A percentile compares a stretch with the other conserved stretches of the same genome.
phyloP scores from a whole-genome alignment of 2,329 filamentous ascomycete genomes.

The Scolecobasidium constrictum region DNA sequence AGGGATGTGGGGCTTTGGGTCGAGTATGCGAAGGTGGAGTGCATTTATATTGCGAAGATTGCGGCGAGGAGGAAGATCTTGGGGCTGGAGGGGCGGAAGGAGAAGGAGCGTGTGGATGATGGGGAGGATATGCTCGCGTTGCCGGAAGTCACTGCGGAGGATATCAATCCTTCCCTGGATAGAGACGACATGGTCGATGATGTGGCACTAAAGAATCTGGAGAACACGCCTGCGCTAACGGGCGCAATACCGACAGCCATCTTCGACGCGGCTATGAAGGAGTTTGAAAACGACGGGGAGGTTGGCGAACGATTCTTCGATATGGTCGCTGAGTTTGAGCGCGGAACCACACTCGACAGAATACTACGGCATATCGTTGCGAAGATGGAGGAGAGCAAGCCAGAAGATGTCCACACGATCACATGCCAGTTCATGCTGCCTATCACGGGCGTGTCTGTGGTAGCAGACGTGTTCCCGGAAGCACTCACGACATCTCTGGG shows the following conservation, averaged over 20 bases:
- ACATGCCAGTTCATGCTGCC: slow-evolving; percentile 63
- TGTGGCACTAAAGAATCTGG: slow-evolving; percentile 51
- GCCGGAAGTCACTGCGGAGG: slow-evolving; percentile 50
- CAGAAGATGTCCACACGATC: slow-evolving; percentile 51
- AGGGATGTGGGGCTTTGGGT: slow-evolving; percentile 66
- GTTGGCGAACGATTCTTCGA: slow-evolving; percentile 71
- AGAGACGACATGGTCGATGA: slow-evolving; percentile 40
- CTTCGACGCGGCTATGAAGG: slow-evolving; percentile 74
- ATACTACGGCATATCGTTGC: slow-evolving; percentile 66
- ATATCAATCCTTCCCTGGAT: slow-evolving; percentile 44
- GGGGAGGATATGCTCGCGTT: slow-evolving; percentile 42
- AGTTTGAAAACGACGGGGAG: slow-evolving; percentile 55
- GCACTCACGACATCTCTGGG: slow-evolving; percentile 57
- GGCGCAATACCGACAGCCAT: slow-evolving; percentile 92
- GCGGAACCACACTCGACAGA: slow-evolving; percentile 51
- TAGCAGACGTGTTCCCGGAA: slow-evolving; percentile 60
- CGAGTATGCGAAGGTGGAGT: slow-evolving; percentile 83
- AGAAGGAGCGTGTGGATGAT: slow-evolving; percentile 36
- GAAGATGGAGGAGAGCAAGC: slow-evolving; percentile 48
- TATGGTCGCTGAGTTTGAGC: slow-evolving; percentile 60
- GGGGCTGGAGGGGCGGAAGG: slow-evolving; percentile 42
- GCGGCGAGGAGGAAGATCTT: slow-evolving; percentile 60
- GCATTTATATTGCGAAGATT: slow-evolving; percentile 81
- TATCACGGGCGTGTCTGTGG: slow-evolving; percentile 52
- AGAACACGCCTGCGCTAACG: slow-evolving; percentile 67